Base-by-base conservation (phyloP, 1,139 yeast genomes). In the Candida sanyaensis region DNA sequence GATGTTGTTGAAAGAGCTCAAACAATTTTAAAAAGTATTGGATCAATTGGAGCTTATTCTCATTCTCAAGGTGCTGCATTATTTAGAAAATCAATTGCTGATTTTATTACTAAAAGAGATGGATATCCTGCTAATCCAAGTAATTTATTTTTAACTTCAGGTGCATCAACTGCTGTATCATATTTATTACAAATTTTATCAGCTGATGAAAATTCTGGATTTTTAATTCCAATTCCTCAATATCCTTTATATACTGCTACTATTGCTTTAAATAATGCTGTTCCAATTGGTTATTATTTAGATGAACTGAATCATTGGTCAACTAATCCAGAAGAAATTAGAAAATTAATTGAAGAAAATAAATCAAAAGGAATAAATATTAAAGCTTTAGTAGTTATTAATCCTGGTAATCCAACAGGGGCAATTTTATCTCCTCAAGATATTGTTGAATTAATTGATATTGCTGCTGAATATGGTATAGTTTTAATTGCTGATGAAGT, bases 331-430 rank as follows among this genome's bases (percentile, higher is more conserved):
- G 63, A 68, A 6, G 86, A 85, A 57, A 82, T 95, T 57, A 81
- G 83, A 53, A 55, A 67, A 1, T 75, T 84, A 46, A 80, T 89
- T 45, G 60, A 65, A 24, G 77, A 80, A 29, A 76, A 89, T 41
- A 61, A 72, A 6, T 66, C 66, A 4, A 71, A 81, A 41, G 88
- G 88, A 6, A 68, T 88, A 26, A 77, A 74, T 28, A 84, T 95
- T 53, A 83, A 89, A 61, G 87, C 95, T 47, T 73, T 93, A 53
- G 98, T 93, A 5, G 90, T 93, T 26, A 93, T 93, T 62, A 95
- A 93, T 71, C 99, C 99, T 4, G 98, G 99, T 49, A 95, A 93
- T 69, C 99, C 99, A 51, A 93, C 99, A 0, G 99, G 99, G n/a
- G 81, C 96, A 4, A 83, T 91, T 45, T 76, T 93, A 50, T 66